Evolutionary conservation across 2,329 filamentous ascomycete genomes (phyloP).

Genomic region (Colletotrichum liriopes): DNA sequence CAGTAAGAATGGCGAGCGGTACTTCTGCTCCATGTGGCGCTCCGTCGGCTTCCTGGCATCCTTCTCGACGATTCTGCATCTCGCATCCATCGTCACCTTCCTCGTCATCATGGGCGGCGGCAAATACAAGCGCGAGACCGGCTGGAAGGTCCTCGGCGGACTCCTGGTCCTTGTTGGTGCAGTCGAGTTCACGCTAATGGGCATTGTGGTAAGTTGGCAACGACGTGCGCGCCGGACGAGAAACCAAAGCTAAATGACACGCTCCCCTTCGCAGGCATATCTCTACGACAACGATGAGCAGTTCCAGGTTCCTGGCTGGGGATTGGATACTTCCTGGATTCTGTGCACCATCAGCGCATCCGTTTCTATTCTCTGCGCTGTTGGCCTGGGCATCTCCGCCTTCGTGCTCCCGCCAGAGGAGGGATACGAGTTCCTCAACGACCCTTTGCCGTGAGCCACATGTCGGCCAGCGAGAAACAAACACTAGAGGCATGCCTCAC

Average conservation of each 20-base stretch:
- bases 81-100: slow-evolving; percentile 86
- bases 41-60: slow-evolving; percentile 90
- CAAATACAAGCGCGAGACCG: slow-evolving; percentile 83
- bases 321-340: slow-evolving; percentile 84
- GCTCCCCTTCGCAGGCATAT: slow-evolving; percentile 74
- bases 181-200: slow-evolving; percentile 84
- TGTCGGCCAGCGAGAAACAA: no score
- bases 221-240: neutral
- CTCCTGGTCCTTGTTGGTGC: slow-evolving; percentile 76
- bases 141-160: slow-evolving; percentile 83
- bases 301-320: slow-evolving; percentile 86
- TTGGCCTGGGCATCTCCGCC: slow-evolving; percentile 76
- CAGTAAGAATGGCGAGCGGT: slow-evolving; percentile 71
- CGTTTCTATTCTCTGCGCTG: slow-evolving; percentile 67
- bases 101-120: slow-evolving; percentile 83
- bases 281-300: slow-evolving; percentile 87
- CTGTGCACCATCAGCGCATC: slow-evolving; percentile 74
- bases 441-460: slow-evolving; percentile 52
- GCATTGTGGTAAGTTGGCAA: slow-evolving; percentile 79
- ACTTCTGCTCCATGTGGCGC: slow-evolving; percentile 94
- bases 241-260: slow-evolving; percentile 20
- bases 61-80: slow-evolving; percentile 85
- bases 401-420: slow-evolving; percentile 83
- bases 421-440: slow-evolving; percentile 82
- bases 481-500: neutral